phyloP scores from a whole-genome alignment of 768 basidiomycete species.

The Xanthoconium purpureum region DNA sequence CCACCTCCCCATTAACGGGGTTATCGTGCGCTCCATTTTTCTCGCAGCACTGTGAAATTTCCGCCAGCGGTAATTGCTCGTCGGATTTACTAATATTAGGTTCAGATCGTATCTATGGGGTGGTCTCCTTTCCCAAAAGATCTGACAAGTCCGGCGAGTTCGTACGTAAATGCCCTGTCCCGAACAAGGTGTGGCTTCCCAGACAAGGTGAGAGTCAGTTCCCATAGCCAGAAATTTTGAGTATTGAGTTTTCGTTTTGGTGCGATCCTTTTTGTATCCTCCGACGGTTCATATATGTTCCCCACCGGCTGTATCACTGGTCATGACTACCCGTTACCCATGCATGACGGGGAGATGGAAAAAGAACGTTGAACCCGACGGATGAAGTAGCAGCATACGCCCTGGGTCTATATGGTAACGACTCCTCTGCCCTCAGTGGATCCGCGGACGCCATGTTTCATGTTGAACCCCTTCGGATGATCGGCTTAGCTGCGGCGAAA shows the following conservation, averaged over 20 bases:
- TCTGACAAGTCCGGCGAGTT: constrained; percentile 15
- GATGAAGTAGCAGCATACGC: constrained; percentile 6
- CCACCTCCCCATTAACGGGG: constrained; percentile 6
- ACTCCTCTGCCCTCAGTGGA: constrained; percentile 17
- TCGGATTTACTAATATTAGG: constrained; percentile 26
- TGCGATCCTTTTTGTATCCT: neutral
- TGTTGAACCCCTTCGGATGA: constrained; percentile 8
- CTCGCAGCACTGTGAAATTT: constrained; percentile 29
- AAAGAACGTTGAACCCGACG: constrained; percentile 12
- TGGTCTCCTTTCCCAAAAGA: constrained; percentile 18
- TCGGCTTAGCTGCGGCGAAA: constrained; percentile 26
- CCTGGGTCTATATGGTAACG: constrained; percentile 18
- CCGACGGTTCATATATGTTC: neutral
- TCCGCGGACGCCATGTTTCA: constrained; percentile 28
- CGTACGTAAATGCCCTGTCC: constrained; percentile 26
- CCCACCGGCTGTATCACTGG: constrained; percentile 6
- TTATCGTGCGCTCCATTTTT: constrained; percentile 19
- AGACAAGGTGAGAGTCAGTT: constrained; percentile 24
- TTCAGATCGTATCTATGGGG: constrained; percentile 23
- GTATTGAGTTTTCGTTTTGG: constrained; percentile 20
- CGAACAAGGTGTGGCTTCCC: constrained; percentile 14
- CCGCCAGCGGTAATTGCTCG: constrained; percentile 29
- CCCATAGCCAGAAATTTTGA: constrained; percentile 11
- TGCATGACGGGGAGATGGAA: constrained; percentile 12
- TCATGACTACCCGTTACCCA: constrained; percentile 7